phyloP scores from a whole-genome alignment of 73 alveolate genomes.

The Paramecium sonneborni region DNA sequence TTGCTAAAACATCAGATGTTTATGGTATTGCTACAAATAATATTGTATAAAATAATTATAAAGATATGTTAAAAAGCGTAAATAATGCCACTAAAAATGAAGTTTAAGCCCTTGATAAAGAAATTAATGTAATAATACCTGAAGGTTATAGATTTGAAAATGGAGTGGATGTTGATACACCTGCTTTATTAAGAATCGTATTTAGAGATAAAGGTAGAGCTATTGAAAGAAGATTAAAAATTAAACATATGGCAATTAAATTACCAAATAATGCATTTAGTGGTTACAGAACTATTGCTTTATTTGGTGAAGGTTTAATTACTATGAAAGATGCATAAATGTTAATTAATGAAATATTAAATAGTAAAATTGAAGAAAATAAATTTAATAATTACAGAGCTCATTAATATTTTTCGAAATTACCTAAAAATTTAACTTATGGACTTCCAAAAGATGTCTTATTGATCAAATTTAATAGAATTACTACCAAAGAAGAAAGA shows the following conservation, averaged over 20 bases:
- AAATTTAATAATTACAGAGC: constrained; percentile 55
- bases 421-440: constrained; percentile 55
- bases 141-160: constrained; percentile 75
- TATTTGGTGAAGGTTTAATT: constrained; percentile 32
- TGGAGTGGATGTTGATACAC: constrained; percentile 75
- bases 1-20: background rate
- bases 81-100: background rate
- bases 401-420: constrained; percentile 1
- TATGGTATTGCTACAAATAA: background rate
- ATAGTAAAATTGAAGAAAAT: background rate
- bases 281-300: background rate
- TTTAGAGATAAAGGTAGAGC: background rate
- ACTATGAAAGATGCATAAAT: background rate
- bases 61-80: background rate
- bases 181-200: background rate
- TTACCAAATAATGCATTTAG: background rate
- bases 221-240: constrained; percentile 5
- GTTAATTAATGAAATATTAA: background rate
- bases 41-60: background rate
- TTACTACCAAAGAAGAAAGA: constrained; percentile 60
- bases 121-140: constrained; percentile 77
- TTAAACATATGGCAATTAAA: constrained; percentile 41
- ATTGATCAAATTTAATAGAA: constrained; percentile 61
- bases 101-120: background rate
- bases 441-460: constrained; percentile 73